Percentiles rank a stretch among this genome's conserved stretches.
These are phyloP conservation scores for Pythium oligandrum DNA, from an alignment of 352 stramenopile genomes.

Conservation along the genomic window DNA sequence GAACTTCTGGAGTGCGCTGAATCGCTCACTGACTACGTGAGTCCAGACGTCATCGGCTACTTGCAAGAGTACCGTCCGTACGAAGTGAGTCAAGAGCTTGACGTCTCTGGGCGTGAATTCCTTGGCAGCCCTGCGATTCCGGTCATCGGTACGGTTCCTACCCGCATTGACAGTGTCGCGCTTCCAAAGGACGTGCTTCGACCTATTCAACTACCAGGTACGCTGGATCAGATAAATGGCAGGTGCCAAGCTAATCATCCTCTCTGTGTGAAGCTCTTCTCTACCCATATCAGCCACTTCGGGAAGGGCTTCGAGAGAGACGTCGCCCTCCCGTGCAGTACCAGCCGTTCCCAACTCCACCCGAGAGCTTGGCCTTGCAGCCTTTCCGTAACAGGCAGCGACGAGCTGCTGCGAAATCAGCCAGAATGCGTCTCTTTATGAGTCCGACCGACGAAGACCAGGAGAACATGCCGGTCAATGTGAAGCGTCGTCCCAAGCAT, in stretches of 20 bases:
- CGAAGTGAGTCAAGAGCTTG: conserved; percentile 59
- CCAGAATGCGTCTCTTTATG: conserved; percentile 13
- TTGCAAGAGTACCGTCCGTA: conserved; percentile 27
- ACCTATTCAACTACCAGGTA: too few relatives aligned
- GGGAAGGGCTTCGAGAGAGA: neutral
- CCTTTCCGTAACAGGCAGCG: too few relatives aligned
- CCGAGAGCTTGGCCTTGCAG: too few relatives aligned
- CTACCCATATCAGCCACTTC: neutral
- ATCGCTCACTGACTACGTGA: conserved; percentile 51
- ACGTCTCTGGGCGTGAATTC: conserved; percentile 59
- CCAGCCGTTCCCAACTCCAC: too few relatives aligned
- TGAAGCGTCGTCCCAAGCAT: neutral
- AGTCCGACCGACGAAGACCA: conserved; percentile 10
- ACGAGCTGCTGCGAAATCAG: conserved; percentile 7
- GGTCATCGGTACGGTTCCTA: conserved; percentile 9
- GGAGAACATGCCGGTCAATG: conserved; percentile 8
- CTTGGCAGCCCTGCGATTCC: conserved; percentile 39
- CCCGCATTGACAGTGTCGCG: neutral
- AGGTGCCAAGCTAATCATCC: too few relatives aligned
- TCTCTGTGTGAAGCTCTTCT: too few relatives aligned
- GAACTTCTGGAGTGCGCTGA: conserved; percentile 40
- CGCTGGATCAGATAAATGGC: too few relatives aligned
- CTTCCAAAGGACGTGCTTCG: too few relatives aligned
- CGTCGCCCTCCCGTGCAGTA: neutral
- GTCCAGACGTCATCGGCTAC: conserved; percentile 49